A percentile compares a stretch with the other conserved stretches of the same genome.
Evolutionary conservation across 352 stramenopile genomes (phyloP).

Genomic region (Phytophthora melonis): DNA sequence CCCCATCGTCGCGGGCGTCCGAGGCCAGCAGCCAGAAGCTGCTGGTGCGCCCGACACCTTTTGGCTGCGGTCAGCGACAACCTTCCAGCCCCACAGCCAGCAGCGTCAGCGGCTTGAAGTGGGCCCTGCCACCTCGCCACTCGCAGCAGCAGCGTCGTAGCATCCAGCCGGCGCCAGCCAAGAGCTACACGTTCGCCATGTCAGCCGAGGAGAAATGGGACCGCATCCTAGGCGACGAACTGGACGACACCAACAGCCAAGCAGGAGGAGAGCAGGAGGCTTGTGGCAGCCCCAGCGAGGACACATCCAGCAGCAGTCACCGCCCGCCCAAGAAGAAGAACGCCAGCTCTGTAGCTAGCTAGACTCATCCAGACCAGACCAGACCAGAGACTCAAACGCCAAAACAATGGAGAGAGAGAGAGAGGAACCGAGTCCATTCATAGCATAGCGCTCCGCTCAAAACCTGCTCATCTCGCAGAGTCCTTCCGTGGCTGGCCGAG

Average conservation of each 20-base stretch:
- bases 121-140: conserved; percentile 29
- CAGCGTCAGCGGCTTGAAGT: conserved; percentile 11
- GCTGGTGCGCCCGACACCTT: conserved; percentile 41
- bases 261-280: conserved; percentile 5
- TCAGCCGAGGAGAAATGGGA: conserved; percentile 82
- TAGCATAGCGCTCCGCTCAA: conserved; percentile 16
- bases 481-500: conserved; percentile 47
- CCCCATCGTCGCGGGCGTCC: conserved; percentile 27
- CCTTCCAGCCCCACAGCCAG: conserved; percentile 3
- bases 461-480: conserved; percentile 2
- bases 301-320: conserved; percentile 19
- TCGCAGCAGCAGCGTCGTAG: conserved; percentile 17
- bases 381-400: conserved; percentile 19
- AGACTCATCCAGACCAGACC: neutral
- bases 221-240: conserved; percentile 59
- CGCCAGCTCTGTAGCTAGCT: conserved; percentile 4
- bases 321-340: neutral
- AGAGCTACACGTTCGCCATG: conserved; percentile 37
- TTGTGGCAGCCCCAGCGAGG: conserved; percentile 10
- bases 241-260: conserved; percentile 31
- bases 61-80: conserved; percentile 23
- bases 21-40: conserved; percentile 28
- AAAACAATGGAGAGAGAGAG: conserved; percentile 29
- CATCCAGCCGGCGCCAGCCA: conserved; percentile 11
- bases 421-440: conserved; percentile 20